Base-by-base conservation (phyloP, 495 filamentous ascomycete species). In the Penicillium simplicissimum region DNA sequence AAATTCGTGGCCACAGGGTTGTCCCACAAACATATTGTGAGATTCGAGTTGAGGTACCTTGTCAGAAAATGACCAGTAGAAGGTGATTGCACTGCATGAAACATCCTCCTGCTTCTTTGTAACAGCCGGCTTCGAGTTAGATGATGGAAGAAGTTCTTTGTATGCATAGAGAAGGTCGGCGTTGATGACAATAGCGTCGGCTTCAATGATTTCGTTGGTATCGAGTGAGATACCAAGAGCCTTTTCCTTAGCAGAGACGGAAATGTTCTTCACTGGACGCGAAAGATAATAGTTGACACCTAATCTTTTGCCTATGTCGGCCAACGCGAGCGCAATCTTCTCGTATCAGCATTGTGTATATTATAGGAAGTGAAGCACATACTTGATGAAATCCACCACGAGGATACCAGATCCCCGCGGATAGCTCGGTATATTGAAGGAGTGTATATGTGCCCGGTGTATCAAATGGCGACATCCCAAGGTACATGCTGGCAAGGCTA, bases 371-470 rank as follows among this genome's bases (percentile, higher is more conserved):
- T 40, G 14, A 17, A 17, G n/a, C 13, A 52, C 60, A 3, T 31
- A 67, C 64, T 23, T 8, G 21, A 55, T 88, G 81, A 62, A 90
- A 90, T 1, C 88, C 88, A 8, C 88, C 88, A 35, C 77, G 74
- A 0, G 87, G 88, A 72, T 90, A 90, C 88, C 88, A 90, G 35
- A 90, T 89, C 3, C 88, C 88, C 73, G 89, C 86, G 9, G 84
- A 81, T 13, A 89, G 72, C 73, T 90, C 88, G n/a, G 87, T 87
- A 70, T 90, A 90, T 71, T 90, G 88, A 34, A 90, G 75, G 60
- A 90, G 73, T 31, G 80, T 84, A 72, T 90, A 90, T 17, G 88
- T 90, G 1, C 83, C 86, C 8, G 87, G 87, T 0, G 88, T 88
- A 54, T 88, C 85, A 72, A 86, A 90, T 3, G 88, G 88, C 59